Conservation (phyloP, 2,329 filamentous ascomycete species). For the Aspergillus sp. region DNA sequence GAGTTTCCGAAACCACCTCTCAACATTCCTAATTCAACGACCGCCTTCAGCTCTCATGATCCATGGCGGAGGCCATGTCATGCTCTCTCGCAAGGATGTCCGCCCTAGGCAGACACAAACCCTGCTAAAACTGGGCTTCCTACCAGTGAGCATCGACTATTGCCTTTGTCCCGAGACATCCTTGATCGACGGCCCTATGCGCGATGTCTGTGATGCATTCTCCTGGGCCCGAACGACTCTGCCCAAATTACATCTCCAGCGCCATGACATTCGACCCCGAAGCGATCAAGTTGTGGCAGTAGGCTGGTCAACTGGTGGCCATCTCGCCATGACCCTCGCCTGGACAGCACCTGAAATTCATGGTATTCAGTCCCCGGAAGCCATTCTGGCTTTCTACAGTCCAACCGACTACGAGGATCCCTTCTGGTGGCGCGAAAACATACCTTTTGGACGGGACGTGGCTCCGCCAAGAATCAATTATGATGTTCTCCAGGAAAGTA, state of each 20-base stretch:
- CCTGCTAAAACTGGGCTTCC: constrained; percentile 35
- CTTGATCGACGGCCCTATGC: constrained; percentile 38
- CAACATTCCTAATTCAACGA: no score
- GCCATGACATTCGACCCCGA: background rate
- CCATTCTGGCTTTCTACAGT: constrained; percentile 42
- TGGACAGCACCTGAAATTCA: constrained; percentile 29
- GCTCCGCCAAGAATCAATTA: no score
- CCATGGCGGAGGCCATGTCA: constrained; percentile 20
- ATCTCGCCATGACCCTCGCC: constrained; percentile 39
- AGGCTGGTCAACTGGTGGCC: constrained; percentile 47
- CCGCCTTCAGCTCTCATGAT: constrained; percentile 13
- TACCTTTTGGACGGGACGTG: no score
- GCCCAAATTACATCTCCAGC: constrained; percentile 15
- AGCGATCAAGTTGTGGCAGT: constrained; percentile 29
- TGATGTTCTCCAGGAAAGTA: no score
- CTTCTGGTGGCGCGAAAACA: constrained; percentile 5
- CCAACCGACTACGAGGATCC: constrained; percentile 35
- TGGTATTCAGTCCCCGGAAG: constrained; percentile 23
- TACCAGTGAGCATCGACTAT: constrained; percentile 47
- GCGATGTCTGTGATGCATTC: constrained; percentile 4
- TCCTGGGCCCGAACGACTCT: constrained; percentile 11
- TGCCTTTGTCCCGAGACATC: constrained; percentile 44
- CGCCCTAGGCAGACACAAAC: constrained; percentile 26
- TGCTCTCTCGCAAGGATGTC: constrained; percentile 18
- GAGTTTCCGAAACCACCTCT: no score